Evolutionary conservation across 768 basidiomycete genomes (phyloP), one percentile per base, ranked within the genome.

Genomic region (Suillus ampliporus): DNA sequence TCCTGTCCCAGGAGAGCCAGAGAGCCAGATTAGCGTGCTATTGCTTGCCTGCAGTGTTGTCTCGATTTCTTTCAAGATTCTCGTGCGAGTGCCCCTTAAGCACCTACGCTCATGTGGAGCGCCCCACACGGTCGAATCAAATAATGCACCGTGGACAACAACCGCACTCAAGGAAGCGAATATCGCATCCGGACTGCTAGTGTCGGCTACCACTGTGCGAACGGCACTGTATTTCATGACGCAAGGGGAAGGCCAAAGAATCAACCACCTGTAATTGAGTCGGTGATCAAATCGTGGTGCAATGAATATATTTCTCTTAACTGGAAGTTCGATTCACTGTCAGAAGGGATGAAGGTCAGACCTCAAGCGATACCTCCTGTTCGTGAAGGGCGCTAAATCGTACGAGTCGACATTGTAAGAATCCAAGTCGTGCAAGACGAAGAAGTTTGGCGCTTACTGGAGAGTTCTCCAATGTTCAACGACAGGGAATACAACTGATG

Each of bases 1-100:
- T 11, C 53, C 53, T 40, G 37, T 56, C 3, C 53, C 53, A 7
- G 53, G 23, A 19, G 53, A 56, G 37, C 53, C 53, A 38, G 53
- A 56, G 17, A 56, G 53, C 53, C 53, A 56, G 26, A 56, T 26
- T 1, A 56, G 23, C 23, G 37, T 56, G 21, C 37, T 38, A 1
- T 19, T 26, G 37, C 17, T 26, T 40, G 53, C 37, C 14, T 26
- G 23, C 3, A 56, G 37, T 26, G 37, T 26, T 19, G 5, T 23
- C 10, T 56, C 53, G 23, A 56, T 56, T 56, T 56, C 10, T 56
- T 26, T 17, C 9, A 56, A 19, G 10, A 56, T 7, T 5, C 11
- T 26, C 6, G 15, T 26, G 37, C 53, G 26, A 11, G 53, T 56
- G 23, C 37, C 53, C 10, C 26, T 23, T 26, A 56, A 5, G 15